phyloP scores from a whole-genome alignment of 306 rosid genomes.

The Psophocarpus tetragonolobus region DNA sequence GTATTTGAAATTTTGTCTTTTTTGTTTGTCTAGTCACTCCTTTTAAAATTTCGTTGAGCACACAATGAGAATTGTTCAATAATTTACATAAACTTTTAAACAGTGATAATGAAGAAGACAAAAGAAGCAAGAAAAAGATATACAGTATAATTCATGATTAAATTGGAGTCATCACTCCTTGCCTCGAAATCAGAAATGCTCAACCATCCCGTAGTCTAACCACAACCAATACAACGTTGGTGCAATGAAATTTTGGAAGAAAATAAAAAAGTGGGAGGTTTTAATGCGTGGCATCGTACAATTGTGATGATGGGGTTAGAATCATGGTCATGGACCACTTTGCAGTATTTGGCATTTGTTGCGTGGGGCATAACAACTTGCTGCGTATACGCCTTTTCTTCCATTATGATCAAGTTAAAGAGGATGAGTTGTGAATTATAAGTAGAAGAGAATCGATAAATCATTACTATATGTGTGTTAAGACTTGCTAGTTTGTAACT shows the following conservation, averaged over 20 bases:
- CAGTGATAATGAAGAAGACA: not conserved
- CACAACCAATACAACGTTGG: not conserved
- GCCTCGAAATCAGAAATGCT: not conserved
- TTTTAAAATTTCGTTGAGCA: not conserved
- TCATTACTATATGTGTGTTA: not conserved
- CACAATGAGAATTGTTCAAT: not conserved
- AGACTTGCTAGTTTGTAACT: not conserved
- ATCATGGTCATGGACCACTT: not conserved
- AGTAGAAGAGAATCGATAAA: not conserved
- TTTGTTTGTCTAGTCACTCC: not conserved
- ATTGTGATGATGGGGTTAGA: not conserved
- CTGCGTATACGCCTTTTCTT: not conserved
- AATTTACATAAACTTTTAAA: not conserved
- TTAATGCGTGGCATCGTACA: not conserved
- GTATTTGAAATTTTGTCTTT: not conserved
- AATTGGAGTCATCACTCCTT: not conserved
- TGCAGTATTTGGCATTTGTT: not conserved
- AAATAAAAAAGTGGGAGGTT: not conserved
- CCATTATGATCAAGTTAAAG: not conserved
- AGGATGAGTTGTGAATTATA: not conserved
- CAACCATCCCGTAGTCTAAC: not conserved
- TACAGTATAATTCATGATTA: not conserved
- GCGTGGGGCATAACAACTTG: not conserved
- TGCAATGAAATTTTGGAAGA: not conserved
- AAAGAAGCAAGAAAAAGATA: not conserved